These are phyloP conservation scores for Phylloporus sp. DNA, from an alignment of 768 basidiomycete species.

Conservation along the genomic window DNA sequence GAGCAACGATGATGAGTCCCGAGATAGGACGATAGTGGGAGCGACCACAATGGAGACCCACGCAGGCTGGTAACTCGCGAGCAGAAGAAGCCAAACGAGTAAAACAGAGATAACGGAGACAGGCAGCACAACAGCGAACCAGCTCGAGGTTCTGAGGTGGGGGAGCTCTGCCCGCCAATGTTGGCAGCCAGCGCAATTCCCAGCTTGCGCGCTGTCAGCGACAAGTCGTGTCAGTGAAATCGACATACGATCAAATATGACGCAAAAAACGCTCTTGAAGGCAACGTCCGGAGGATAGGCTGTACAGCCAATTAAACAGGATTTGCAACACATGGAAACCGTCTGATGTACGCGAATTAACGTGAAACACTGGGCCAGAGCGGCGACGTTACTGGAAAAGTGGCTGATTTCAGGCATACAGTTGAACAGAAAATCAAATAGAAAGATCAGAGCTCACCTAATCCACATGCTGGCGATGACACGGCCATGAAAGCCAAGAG, in stretches of 20 bases:
- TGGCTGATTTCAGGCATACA: slow-evolving; percentile 1
- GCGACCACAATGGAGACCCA: no score
- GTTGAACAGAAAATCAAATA: background rate
- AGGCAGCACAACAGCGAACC: slow-evolving; percentile 93
- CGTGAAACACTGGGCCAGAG: slow-evolving; percentile 94
- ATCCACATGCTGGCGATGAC: slow-evolving; percentile 99
- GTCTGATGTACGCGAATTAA: slow-evolving; percentile 71
- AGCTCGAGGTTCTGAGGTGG: slow-evolving; percentile 93
- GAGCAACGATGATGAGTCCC: no score
- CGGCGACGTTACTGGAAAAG: slow-evolving; percentile 85
- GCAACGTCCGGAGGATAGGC: slow-evolving; percentile 92
- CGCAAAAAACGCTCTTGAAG: slow-evolving; percentile 79
- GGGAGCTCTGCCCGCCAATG: slow-evolving; percentile 95
- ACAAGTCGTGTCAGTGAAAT: background rate
- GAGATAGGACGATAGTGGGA: no score
- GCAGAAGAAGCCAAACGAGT: slow-evolving; percentile 86
- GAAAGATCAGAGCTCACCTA: slow-evolving; percentile 45
- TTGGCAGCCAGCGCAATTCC: slow-evolving; percentile 98
- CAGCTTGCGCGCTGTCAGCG: slow-evolving; percentile 52
- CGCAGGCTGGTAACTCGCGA: slow-evolving; percentile 77
- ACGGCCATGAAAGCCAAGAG: slow-evolving; percentile 93
- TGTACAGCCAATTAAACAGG: slow-evolving; percentile 29
- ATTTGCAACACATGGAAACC: background rate
- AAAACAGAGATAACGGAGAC: slow-evolving; percentile 83
- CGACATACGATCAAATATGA: slow-evolving; percentile 83